Base-by-base conservation (phyloP, 2,329 filamentous ascomycete species). In the Trichophyton verrucosum region DNA sequence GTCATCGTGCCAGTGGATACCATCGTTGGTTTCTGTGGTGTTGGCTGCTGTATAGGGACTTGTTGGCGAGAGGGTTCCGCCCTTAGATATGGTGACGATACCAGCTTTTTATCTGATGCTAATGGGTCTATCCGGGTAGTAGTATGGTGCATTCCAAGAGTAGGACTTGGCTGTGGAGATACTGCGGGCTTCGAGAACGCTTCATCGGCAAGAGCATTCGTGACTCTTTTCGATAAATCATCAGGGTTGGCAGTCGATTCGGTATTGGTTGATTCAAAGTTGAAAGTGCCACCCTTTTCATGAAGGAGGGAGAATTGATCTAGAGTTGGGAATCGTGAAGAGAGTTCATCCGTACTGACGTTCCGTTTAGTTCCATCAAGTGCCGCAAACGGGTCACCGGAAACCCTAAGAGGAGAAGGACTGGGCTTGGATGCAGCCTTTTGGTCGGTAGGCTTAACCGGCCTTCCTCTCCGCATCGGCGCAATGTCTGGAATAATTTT, bases 281-380 rank as follows among this genome's bases (percentile, higher is more conserved):
- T 86, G 67, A 96, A 96, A 62, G 89, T 91, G 63, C 83, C 76
- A 2, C 88, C 88, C 64, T 88, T 83, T 64, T 97, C 91, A 66
- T 95, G 90, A 51, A 96, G 77, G 17, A 99, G 78, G 2, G 92
- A 86, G 70, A 99, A 99, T 66, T 97, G 89, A 68, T 97, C 91
- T 24, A 99, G 79, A 4, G 89, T 91, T 0, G 94, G 94, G 66
- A 96, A 99, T 59, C 88, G 83, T 30, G 84, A 81, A 0, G 92
- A 90, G 27, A 96, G 77, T 69, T 97, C 92, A 66, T 97, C 94
- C 1, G 80, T 78, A 6, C 77, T 77, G 9, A n/a, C 3, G 24
- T 76, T 66, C 64, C 75, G 73, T 38, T 80, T 76, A 61, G 82
- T 85, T 1, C 86, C 82, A 71, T 99, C 94, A 27, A 99, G 80